Percentiles rank a stretch among this genome's conserved stretches.
Evolutionary conservation across 1,284 basidiomycete species (phyloP).

Genomic region (Thelephora terrestris): DNA sequence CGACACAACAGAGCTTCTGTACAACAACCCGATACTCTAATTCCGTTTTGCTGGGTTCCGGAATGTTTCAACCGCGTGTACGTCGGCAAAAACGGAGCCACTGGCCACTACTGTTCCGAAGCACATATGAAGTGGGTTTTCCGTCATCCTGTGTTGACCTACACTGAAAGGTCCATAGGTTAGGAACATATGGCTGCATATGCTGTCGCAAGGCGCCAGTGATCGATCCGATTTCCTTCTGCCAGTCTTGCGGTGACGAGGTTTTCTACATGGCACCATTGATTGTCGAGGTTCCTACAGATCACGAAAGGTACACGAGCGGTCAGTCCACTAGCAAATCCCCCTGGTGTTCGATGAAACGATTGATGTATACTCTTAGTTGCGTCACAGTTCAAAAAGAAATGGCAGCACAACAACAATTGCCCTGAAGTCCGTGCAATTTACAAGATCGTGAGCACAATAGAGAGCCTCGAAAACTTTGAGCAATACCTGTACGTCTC

Average conservation of each 20-base stretch:
- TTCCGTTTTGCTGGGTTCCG: no score
- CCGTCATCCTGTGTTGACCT: background rate
- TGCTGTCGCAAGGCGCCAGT: slow-evolving; percentile 46
- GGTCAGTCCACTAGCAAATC: slow-evolving; percentile 29
- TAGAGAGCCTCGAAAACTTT: slow-evolving; percentile 38
- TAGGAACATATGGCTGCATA: slow-evolving; percentile 38
- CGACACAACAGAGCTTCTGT: background rate
- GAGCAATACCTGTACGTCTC: slow-evolving; percentile 43
- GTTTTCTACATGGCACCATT: slow-evolving; percentile 42
- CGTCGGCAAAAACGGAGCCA: slow-evolving; percentile 14
- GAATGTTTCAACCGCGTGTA: background rate
- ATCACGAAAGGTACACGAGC: slow-evolving; percentile 50
- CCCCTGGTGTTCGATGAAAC: background rate
- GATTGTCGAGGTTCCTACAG: slow-evolving; percentile 46
- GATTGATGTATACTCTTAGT: slow-evolving; percentile 25
- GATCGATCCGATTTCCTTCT: slow-evolving; percentile 45
- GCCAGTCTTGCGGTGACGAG: slow-evolving; percentile 38
- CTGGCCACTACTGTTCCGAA: slow-evolving; percentile 36
- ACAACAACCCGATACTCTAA: background rate
- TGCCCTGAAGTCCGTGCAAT: slow-evolving; percentile 46
- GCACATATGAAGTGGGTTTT: slow-evolving; percentile 35
- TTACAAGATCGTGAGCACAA: slow-evolving; percentile 46
- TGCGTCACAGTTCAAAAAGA: slow-evolving; percentile 49
- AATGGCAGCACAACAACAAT: slow-evolving; percentile 45
- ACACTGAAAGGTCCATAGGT: slow-evolving; percentile 3